These are phyloP conservation scores for Teunomyces pallodes DNA, from an alignment of 805 yeast species.

Conservation along the genomic window DNA sequence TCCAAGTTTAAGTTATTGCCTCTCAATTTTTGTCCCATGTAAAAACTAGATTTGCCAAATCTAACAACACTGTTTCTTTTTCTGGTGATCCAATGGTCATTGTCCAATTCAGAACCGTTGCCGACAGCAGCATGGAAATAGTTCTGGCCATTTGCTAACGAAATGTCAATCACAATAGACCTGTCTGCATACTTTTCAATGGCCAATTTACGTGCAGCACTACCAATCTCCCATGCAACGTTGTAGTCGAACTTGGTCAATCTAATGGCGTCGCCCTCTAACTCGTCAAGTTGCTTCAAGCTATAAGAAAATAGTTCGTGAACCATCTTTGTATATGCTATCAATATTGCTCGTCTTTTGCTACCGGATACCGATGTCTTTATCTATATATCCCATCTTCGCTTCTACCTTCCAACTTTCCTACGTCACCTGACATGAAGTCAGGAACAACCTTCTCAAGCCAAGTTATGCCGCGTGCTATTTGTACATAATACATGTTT, in stretches of 20 bases:
- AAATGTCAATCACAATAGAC: conserved; percentile 47
- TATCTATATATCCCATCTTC: neutral
- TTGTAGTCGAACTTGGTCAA: conserved; percentile 30
- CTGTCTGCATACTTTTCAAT: conserved; percentile 20
- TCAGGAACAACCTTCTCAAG: no score
- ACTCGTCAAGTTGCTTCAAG: conserved; percentile 18
- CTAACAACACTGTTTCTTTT: conserved; percentile 49
- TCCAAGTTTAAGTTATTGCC: conserved; percentile 35
- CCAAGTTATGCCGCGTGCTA: no score
- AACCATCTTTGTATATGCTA: neutral
- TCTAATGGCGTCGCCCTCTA: conserved; percentile 16
- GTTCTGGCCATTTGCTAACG: conserved; percentile 44
- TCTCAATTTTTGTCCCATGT: conserved; percentile 43
- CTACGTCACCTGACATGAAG: neutral
- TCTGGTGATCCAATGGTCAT: conserved; percentile 52
- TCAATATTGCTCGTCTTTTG: neutral
- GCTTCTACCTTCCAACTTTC: neutral
- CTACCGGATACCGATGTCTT: neutral
- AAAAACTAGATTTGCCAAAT: conserved; percentile 47
- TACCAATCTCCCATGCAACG: conserved; percentile 48
- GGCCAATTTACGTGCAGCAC: conserved; percentile 36
- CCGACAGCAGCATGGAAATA: conserved; percentile 44
- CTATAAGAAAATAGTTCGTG: conserved; percentile 11
- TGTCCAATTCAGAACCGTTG: conserved; percentile 42
- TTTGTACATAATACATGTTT: no score